A percentile compares a stretch with the other conserved stretches of the same genome.
Conservation (phyloP, 306 rosid species). For the Adenanthera pavonina region DNA sequence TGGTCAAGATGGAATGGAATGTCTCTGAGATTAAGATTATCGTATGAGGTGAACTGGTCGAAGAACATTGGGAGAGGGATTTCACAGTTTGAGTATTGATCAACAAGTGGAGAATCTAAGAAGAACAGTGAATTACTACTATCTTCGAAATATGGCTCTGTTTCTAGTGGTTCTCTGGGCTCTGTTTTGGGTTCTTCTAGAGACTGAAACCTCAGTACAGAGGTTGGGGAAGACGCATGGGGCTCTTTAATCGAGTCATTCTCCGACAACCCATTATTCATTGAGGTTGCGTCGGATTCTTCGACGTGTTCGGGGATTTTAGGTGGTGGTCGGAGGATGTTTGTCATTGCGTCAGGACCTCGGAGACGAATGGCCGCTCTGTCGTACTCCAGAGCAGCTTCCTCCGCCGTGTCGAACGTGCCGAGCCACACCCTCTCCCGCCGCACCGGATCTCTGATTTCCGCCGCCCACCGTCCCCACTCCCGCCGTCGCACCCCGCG, state of each 20-base stretch:
- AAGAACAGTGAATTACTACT: background rate
- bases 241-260: background rate
- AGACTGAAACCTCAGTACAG: constrained; percentile 9
- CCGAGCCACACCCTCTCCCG: constrained; percentile 66
- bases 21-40: constrained; percentile 35
- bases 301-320: background rate
- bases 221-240: background rate
- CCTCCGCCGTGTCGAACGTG: constrained; percentile 62
- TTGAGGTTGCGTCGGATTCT: background rate
- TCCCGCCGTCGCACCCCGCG: constrained; percentile 61
- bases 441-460: constrained; percentile 59
- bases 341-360: constrained; percentile 57
- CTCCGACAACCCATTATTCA: background rate
- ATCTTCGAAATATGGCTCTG: background rate
- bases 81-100: background rate
- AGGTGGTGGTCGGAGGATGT: constrained; percentile 37
- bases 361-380: constrained; percentile 51
- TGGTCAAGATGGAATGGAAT: constrained; percentile 38
- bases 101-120: background rate
- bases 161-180: background rate
- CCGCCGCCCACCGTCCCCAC: constrained; percentile 75
- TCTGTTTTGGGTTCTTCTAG: background rate
- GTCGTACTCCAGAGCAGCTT: constrained; percentile 65
- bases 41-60: constrained; percentile 13
- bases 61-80: constrained; percentile 28